phyloP scores from a whole-genome alignment of 1,284 basidiomycete genomes.

The Cutaneotrichosporon sp. region DNA sequence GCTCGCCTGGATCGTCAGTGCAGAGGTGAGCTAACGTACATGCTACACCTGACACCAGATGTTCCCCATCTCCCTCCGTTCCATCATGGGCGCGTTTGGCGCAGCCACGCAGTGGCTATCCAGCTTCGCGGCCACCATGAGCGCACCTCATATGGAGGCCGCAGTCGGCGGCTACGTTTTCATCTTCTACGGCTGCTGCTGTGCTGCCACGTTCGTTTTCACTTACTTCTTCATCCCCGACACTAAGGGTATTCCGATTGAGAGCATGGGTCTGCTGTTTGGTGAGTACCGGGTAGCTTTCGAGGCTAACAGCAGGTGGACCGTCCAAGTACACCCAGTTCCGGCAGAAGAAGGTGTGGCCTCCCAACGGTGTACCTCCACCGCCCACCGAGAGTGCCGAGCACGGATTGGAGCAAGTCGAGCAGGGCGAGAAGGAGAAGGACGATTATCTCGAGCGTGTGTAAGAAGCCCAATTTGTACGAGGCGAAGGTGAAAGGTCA shows the following conservation, averaged over 20 bases:
- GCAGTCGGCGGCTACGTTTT: conserved; percentile 26
- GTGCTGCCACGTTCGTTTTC: conserved; percentile 25
- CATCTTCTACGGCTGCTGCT: conserved; percentile 36
- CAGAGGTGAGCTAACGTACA: conserved; percentile 18
- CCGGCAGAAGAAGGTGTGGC: conserved; percentile 30
- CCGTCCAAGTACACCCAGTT: conserved; percentile 20
- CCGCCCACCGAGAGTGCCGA: background rate
- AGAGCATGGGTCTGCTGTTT: conserved; percentile 29
- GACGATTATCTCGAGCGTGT: background rate
- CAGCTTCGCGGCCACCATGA: conserved; percentile 34
- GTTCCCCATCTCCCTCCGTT: conserved; percentile 31
- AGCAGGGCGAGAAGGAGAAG: background rate
- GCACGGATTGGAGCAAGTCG: background rate
- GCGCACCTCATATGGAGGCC: conserved; percentile 26
- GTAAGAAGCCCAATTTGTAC: no score
- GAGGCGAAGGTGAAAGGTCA: no score
- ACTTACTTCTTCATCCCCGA: conserved; percentile 37
- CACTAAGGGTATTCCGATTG: conserved; percentile 35
- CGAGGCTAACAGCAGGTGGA: conserved; percentile 6
- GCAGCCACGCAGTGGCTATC: conserved; percentile 31
- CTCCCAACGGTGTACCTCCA: conserved; percentile 29
- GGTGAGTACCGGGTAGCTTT: background rate
- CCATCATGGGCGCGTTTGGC: conserved; percentile 28
- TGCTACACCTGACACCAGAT: conserved; percentile 8
- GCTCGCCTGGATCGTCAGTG: conserved; percentile 28